phyloP scores from a whole-genome alignment of 805 yeast species.

The Lipomyces lipofer region DNA sequence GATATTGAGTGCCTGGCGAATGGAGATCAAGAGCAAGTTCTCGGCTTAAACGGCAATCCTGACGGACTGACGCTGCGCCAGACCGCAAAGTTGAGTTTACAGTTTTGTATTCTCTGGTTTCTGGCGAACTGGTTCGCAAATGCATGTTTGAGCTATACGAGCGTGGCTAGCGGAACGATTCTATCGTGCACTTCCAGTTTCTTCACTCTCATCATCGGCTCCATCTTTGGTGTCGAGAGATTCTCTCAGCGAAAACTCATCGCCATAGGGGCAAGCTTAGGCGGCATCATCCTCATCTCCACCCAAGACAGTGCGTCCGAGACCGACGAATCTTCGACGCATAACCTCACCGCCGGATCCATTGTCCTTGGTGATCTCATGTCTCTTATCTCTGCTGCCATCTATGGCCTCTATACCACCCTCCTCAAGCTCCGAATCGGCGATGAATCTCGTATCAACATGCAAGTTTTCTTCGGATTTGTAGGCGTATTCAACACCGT shows the following conservation, averaged over 20 bases:
- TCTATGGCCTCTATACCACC: constrained; percentile 90
- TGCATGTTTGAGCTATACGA: constrained; percentile 81
- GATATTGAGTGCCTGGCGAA: background rate
- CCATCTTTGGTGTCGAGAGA: constrained; percentile 65
- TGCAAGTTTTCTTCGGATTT: constrained; percentile 89
- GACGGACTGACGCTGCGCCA: constrained; percentile 45
- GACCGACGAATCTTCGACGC: constrained; percentile 26
- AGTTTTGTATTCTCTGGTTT: constrained; percentile 89
- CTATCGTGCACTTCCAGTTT: constrained; percentile 89
- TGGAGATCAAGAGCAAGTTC: background rate
- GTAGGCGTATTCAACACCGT: constrained; percentile 83
- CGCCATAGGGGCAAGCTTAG: constrained; percentile 69
- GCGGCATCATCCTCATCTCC: constrained; percentile 81
- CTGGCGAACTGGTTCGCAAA: constrained; percentile 85
- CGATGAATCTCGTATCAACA: constrained; percentile 74
- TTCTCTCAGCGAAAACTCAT: constrained; percentile 63
- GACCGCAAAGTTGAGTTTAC: constrained; percentile 71
- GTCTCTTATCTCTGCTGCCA: constrained; percentile 82
- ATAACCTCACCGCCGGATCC: constrained; percentile 26
- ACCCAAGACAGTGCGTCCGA: constrained; percentile 54
- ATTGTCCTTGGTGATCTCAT: constrained; percentile 69
- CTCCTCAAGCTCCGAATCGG: constrained; percentile 70
- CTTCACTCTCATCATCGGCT: constrained; percentile 84
- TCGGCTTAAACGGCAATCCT: background rate
- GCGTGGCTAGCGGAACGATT: constrained; percentile 93